Evolutionary conservation across 768 basidiomycete genomes (phyloP).

Genomic region (Boletus subcaerulescens): DNA sequence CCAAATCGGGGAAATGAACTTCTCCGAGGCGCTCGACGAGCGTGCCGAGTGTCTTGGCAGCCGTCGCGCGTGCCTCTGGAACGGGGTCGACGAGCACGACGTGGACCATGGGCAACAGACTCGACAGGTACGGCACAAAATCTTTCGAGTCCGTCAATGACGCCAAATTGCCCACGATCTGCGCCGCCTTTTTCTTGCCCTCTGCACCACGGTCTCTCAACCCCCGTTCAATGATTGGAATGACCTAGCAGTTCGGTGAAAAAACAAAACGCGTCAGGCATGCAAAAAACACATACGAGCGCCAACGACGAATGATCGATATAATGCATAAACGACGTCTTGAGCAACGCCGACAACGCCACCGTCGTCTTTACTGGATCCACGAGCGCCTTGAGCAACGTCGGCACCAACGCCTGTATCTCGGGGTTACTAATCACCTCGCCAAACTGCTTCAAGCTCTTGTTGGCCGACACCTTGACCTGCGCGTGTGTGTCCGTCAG

Average conservation of each 20-base stretch:
- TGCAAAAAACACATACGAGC: conserved; percentile 49
- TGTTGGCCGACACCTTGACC: conserved; percentile 89
- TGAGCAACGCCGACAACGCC: conserved; percentile 81
- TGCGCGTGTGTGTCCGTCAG: conserved; percentile 97
- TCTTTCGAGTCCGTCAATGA: conserved; percentile 87
- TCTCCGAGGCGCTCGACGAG: conserved; percentile 97
- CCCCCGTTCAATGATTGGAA: conserved; percentile 94
- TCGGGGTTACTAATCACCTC: conserved; percentile 99
- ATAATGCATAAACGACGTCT: conserved; percentile 96
- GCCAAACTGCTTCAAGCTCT: conserved; percentile 95
- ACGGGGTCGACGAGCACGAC: conserved; percentile 94
- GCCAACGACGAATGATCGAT: conserved; percentile 97
- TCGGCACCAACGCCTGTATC: conserved; percentile 85
- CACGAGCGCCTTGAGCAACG: conserved; percentile 90
- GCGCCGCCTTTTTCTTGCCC: conserved; percentile 91
- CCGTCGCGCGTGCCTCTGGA: conserved; percentile 95
- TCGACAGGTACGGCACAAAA: conserved; percentile 90
- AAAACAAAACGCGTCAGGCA: neutral
- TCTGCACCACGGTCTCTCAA: conserved; percentile 90
- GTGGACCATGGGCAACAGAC: conserved; percentile 87
- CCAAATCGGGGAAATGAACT: conserved; percentile 90
- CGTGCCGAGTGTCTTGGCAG: conserved; percentile 93
- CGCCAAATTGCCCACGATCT: conserved; percentile 96
- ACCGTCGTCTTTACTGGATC: conserved; percentile 89
- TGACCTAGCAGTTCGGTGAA: conserved; percentile 52